Percentiles rank a stretch among this genome's conserved stretches.
Conservation (phyloP, 306 rosid species). For the Ormosia emarginata region DNA sequence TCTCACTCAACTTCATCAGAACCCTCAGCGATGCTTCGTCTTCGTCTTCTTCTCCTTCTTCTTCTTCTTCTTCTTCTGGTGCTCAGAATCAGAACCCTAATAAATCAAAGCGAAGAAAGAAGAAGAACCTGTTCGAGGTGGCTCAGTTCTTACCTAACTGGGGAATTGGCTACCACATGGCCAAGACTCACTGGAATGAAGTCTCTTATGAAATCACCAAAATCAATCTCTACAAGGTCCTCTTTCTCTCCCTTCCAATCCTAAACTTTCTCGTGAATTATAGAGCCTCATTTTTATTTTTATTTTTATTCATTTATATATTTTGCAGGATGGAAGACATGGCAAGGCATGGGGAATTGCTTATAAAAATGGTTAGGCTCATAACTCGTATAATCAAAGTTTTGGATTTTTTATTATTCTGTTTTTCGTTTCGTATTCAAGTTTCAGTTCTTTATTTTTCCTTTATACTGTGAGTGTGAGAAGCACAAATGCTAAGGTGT, state of each 20-base stretch:
- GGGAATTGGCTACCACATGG: slow-evolving; percentile 92
- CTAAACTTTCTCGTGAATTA: neutral
- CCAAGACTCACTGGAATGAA: slow-evolving; percentile 82
- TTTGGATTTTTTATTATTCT: neutral
- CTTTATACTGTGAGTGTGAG: neutral
- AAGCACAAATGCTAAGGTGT: neutral
- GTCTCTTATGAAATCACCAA: slow-evolving; percentile 86
- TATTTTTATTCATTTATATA: neutral
- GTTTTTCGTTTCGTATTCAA: neutral
- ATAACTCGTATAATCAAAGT: neutral
- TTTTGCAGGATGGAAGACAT: slow-evolving; percentile 76
- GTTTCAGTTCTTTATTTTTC: neutral
- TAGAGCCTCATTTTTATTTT: neutral
- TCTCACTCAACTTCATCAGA: slow-evolving; percentile 49
- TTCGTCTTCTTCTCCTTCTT: slow-evolving; percentile 6
- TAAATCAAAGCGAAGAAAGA: slow-evolving; percentile 72
- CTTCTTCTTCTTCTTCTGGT: slow-evolving; percentile 26
- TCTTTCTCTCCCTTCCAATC: neutral
- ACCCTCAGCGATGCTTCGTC: slow-evolving; percentile 47
- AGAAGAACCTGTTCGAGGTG: slow-evolving; percentile 91
- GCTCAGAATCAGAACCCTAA: slow-evolving; percentile 40
- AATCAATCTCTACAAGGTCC: slow-evolving; percentile 90
- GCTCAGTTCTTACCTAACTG: slow-evolving; percentile 86
- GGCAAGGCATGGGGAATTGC: slow-evolving; percentile 98
- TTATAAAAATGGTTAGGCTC: slow-evolving; percentile 66